Conservation (phyloP, 352 stramenopile species). For the Pythium utonaiense region DNA sequence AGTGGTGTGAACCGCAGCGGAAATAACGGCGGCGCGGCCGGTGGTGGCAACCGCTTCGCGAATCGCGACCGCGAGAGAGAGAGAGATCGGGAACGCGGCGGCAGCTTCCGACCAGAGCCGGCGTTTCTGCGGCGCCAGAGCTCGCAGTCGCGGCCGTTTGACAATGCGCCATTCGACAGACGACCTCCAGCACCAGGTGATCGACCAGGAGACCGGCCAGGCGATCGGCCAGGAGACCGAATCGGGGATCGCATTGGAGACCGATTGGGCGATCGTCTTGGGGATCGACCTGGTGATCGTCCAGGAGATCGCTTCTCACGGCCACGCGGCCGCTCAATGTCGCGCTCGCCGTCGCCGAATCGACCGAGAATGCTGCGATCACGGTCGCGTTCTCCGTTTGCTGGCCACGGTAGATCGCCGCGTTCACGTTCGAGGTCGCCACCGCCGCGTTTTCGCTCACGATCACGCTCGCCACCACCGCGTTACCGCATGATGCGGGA, state of each 20-base stretch:
- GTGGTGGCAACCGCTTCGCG: slow-evolving; percentile 4
- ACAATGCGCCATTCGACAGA: slow-evolving; percentile 27
- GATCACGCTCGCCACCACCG: slow-evolving; percentile 54
- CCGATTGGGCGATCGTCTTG: background rate
- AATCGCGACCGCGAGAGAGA: slow-evolving; percentile 9
- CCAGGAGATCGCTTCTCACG: slow-evolving; percentile 28
- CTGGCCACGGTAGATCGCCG: slow-evolving; percentile 20
- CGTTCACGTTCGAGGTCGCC: slow-evolving; percentile 48
- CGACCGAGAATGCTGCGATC: slow-evolving; percentile 26
- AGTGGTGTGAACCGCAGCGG: background rate
- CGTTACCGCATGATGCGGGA: slow-evolving; percentile 44
- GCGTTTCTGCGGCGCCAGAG: slow-evolving; percentile 35
- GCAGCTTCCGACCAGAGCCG: slow-evolving; percentile 18
- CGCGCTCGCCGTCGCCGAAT: slow-evolving; percentile 36
- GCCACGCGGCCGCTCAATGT: slow-evolving; percentile 44
- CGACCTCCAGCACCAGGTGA: background rate
- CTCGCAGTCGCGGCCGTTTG: slow-evolving; percentile 27
- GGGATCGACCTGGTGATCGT: background rate
- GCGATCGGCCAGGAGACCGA: background rate
- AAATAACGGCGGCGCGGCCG: background rate
- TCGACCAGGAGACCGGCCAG: background rate
- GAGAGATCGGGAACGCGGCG: slow-evolving; percentile 20
- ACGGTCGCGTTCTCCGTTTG: slow-evolving; percentile 36
- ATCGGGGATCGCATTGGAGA: background rate
- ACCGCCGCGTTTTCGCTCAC: slow-evolving; percentile 28